Conservation (phyloP, 768 basidiomycete genomes). For the Phallus indusiatus region DNA sequence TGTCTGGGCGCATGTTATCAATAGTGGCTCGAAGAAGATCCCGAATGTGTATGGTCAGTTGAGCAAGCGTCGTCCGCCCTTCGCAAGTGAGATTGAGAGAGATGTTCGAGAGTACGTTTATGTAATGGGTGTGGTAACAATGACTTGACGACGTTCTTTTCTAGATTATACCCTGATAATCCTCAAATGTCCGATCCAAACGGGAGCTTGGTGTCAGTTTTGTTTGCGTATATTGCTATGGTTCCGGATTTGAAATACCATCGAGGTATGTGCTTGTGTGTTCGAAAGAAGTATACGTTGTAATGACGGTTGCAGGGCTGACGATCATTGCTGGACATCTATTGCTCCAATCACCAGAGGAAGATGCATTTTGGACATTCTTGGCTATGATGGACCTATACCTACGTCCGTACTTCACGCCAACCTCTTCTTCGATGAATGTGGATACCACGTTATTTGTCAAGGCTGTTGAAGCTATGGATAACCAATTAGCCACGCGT, state of each 20-base stretch:
- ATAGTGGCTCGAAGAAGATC: slow-evolving; percentile 62
- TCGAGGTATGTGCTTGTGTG: slow-evolving; percentile 33
- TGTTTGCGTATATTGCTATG: slow-evolving; percentile 74
- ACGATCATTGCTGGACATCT: slow-evolving; percentile 64
- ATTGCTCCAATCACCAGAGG: slow-evolving; percentile 67
- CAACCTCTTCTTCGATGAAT: slow-evolving; percentile 52
- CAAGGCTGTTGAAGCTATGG: slow-evolving; percentile 56
- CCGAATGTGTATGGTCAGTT: slow-evolving; percentile 61
- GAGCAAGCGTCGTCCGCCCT: slow-evolving; percentile 43
- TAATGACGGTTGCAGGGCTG: slow-evolving; percentile 37
- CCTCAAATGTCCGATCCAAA: slow-evolving; percentile 48
- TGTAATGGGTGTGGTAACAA: background rate
- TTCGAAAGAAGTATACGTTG: background rate
- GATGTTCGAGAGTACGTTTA: slow-evolving; percentile 37
- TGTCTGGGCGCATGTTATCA: slow-evolving; percentile 75
- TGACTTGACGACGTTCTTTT: background rate
- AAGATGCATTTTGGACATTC: slow-evolving; percentile 89
- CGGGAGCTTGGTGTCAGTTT: slow-evolving; percentile 44
- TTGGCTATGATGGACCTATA: slow-evolving; percentile 79
- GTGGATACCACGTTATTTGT: slow-evolving; percentile 67
- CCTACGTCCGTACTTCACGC: slow-evolving; percentile 68
- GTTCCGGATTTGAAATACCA: slow-evolving; percentile 72
- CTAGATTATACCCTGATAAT: slow-evolving; percentile 41
- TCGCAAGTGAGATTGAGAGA: slow-evolving; percentile 44
- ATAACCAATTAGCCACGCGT: slow-evolving; percentile 52